A percentile compares a stretch with the other conserved stretches of the same genome.
Evolutionary conservation across 352 stramenopile genomes (phyloP).

Genomic region (Pythium phragmiticola): DNA sequence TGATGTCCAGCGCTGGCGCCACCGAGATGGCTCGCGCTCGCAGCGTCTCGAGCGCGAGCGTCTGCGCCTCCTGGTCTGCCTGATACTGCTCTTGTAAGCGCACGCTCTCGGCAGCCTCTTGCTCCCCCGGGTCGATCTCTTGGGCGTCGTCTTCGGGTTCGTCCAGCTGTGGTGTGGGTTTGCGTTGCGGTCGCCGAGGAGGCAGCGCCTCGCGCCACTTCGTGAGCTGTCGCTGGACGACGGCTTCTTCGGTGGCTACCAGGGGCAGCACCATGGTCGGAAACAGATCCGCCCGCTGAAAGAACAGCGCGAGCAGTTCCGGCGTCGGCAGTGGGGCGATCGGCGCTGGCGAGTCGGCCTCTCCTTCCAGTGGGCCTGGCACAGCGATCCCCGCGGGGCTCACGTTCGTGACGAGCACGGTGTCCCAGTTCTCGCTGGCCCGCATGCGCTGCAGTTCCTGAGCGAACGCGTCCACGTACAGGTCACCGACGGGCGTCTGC

Average conservation of each 20-base stretch:
- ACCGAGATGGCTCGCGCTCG: conserved; percentile 39
- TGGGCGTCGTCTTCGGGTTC: conserved; percentile 19
- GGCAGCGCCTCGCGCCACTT: conserved; percentile 34
- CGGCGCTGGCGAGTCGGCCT: not conserved
- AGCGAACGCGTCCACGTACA: conserved; percentile 31
- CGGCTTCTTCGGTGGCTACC: conserved; percentile 29
- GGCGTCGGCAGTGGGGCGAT: conserved; percentile 31
- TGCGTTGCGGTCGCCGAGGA: conserved; percentile 22
- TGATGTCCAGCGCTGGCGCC: conserved; percentile 25
- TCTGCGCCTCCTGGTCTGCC: conserved; percentile 40
- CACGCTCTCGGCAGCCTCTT: conserved; percentile 41
- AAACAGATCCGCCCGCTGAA: conserved; percentile 40
- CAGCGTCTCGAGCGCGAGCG: conserved; percentile 35
- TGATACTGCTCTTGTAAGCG: conserved; percentile 46
- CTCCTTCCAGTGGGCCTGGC: conserved; percentile 9
- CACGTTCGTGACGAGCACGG: conserved; percentile 23
- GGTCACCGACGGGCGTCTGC: conserved; percentile 4
- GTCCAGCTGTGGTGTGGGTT: conserved; percentile 1
- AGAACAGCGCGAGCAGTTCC: conserved; percentile 41
- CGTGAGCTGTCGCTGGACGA: conserved; percentile 31
- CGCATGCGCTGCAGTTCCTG: conserved; percentile 18
- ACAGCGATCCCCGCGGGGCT: not conserved
- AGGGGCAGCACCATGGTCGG: conserved; percentile 54
- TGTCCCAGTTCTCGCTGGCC: conserved; percentile 2
- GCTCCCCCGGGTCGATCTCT: conserved; percentile 37